Conservation (phyloP, 2,329 filamentous ascomycete species). For the Zymoseptoria passerinii region DNA sequence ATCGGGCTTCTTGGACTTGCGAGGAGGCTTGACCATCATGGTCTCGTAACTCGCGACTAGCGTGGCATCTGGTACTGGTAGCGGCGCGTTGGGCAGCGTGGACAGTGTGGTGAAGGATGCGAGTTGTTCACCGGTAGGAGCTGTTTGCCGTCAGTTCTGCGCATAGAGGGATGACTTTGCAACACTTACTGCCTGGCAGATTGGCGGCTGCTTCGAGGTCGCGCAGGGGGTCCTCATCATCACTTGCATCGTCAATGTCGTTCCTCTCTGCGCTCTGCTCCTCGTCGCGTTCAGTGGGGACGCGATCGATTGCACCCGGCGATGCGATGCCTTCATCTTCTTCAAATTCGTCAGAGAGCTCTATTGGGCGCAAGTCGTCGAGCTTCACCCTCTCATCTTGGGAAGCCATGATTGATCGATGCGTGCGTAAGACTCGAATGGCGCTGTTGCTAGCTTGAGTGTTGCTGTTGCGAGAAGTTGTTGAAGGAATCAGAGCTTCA, state of each 20-base stretch:
- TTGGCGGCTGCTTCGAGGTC: background rate
- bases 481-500: background rate
- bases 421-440: background rate
- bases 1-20: background rate
- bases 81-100: background rate
- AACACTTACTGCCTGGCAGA: background rate
- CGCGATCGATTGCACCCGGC: background rate
- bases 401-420: background rate
- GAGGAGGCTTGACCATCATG: background rate
- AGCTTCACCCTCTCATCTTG: background rate
- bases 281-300: background rate
- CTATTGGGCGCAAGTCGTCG: background rate
- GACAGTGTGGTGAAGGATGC: background rate
- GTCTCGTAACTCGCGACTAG: background rate
- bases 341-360: background rate
- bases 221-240: background rate
- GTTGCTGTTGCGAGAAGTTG: background rate
- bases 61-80: background rate
- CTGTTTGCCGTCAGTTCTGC: background rate
- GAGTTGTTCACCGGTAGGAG: no score
- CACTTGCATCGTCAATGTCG: background rate
- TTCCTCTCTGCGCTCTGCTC: background rate
- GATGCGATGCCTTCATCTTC: background rate
- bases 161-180: background rate
- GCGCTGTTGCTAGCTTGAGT: background rate